Evolutionary conservation across 2,329 filamentous ascomycete genomes (phyloP).

Genomic region (Epichloe coenophiala): DNA sequence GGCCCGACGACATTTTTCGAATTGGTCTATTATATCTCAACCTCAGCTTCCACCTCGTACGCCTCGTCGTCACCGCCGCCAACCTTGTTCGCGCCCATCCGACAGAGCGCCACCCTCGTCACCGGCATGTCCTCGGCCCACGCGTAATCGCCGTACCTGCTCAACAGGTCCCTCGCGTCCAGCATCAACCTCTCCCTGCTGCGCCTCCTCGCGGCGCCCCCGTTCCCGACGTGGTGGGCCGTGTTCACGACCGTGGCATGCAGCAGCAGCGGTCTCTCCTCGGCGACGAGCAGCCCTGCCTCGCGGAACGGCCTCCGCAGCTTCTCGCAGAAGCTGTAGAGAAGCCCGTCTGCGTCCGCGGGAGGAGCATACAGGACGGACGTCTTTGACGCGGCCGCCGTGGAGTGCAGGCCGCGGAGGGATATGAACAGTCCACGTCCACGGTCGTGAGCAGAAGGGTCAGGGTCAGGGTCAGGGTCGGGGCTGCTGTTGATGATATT

Average conservation of each 20-base stretch:
- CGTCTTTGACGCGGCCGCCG: no score
- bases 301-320: conserved; percentile 41
- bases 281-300: conserved; percentile 36
- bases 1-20: no score
- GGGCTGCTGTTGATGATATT: no score
- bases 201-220: conserved; percentile 11
- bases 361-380: conserved; percentile 57
- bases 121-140: conserved; percentile 60
- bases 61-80: conserved; percentile 32
- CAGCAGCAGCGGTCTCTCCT: conserved; percentile 54
- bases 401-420: conserved; percentile 38
- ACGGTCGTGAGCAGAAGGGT: not conserved
- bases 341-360: conserved; percentile 32
- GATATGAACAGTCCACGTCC: conserved; percentile 27
- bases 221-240: conserved; percentile 52
- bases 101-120: conserved; percentile 63
- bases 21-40: conserved; percentile 9
- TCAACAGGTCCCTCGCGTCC: conserved; percentile 42
- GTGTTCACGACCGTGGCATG: conserved; percentile 85
- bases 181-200: conserved; percentile 30
- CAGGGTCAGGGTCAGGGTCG: no score
- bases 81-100: conserved; percentile 68
- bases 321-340: conserved; percentile 44
- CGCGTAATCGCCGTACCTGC: conserved; percentile 46
- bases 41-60: conserved; percentile 40